A percentile compares a stretch with the other conserved stretches of the same genome.
Conservation (phyloP, 2,329 filamentous ascomycete species). For the Verticillium nonalfalfae region DNA sequence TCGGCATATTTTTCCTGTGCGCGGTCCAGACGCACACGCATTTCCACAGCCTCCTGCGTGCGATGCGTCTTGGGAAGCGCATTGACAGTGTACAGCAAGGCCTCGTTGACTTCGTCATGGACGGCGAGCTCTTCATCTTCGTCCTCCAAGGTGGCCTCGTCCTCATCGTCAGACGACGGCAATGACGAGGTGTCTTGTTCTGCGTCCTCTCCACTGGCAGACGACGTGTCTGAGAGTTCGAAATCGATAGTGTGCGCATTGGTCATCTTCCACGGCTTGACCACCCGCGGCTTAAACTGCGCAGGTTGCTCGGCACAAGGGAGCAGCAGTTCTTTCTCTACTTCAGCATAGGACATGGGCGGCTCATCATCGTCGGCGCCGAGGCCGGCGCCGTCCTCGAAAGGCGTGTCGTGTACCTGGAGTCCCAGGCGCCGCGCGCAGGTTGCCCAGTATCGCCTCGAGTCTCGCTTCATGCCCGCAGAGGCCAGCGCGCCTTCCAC, state of each 20-base stretch:
- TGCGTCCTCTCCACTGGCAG: not conserved
- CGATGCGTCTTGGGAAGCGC: slow-evolving; percentile 29
- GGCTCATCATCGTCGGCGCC: slow-evolving; percentile 8
- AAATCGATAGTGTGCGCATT: slow-evolving; percentile 1
- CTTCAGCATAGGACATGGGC: slow-evolving; percentile 34
- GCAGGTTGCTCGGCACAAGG: not conserved
- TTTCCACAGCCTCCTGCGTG: slow-evolving; percentile 27
- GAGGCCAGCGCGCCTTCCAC: slow-evolving; percentile 43
- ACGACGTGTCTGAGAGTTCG: not conserved
- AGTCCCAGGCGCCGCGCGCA: slow-evolving; percentile 43
- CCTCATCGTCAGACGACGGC: slow-evolving; percentile 6
- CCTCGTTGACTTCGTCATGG: slow-evolving; percentile 32
- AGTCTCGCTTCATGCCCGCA: slow-evolving; percentile 32
- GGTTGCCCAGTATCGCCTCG: slow-evolving; percentile 36
- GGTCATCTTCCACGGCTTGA: not conserved
- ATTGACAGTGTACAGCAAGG: slow-evolving; percentile 32
- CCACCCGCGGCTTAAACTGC: not conserved
- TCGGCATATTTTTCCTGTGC: slow-evolving; percentile 38
- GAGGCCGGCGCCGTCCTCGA: slow-evolving; percentile 1
- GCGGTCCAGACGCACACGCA: slow-evolving; percentile 32
- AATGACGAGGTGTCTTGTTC: not conserved
- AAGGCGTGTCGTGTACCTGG: slow-evolving; percentile 31
- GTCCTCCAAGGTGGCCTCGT: slow-evolving; percentile 3
- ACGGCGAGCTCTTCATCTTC: slow-evolving; percentile 20
- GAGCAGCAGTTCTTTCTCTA: slow-evolving; percentile 33